Percentiles rank a stretch among this genome's conserved stretches.
phyloP scores from a whole-genome alignment of 2,329 filamentous ascomycete genomes.

The Pseudophaeomoniella oleicola region DNA sequence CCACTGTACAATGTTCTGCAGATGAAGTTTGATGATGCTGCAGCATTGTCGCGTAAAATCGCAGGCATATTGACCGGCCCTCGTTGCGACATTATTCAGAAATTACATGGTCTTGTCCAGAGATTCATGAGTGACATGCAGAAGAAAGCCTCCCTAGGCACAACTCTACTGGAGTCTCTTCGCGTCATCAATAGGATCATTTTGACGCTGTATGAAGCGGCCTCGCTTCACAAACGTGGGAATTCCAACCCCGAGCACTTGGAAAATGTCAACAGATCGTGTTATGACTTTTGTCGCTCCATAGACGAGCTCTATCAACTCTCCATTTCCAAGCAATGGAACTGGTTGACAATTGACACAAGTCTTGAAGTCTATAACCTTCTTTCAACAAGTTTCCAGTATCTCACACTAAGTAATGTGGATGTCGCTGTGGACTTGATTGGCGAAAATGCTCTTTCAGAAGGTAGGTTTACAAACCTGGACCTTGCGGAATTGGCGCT shows the following conservation, averaged over 20 bases:
- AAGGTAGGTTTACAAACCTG: constrained; percentile 8
- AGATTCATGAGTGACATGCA: constrained; percentile 5
- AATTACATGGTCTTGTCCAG: constrained; percentile 5
- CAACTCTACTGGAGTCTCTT: constrained; percentile 5
- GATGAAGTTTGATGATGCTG: constrained; percentile 15
- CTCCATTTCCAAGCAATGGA: constrained; percentile 25
- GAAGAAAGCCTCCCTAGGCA: constrained; percentile 7
- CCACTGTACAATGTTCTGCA: constrained; percentile 23
- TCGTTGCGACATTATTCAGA: constrained; percentile 3
- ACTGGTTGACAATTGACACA: constrained; percentile 26
- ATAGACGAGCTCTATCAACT: constrained; percentile 22
- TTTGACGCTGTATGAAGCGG: constrained; percentile 3
- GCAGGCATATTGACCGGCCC: constrained; percentile 5
- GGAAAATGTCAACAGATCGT: not conserved
- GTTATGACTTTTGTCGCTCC: constrained; percentile 6
- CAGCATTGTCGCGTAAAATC: constrained; percentile 5
- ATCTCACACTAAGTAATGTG: constrained; percentile 16
- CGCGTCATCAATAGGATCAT: constrained; percentile 10
- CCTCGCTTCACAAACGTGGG: constrained; percentile 4
- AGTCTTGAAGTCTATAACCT: constrained; percentile 21
- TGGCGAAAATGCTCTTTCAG: not conserved
- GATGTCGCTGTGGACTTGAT: constrained; percentile 4
- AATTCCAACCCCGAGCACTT: not conserved
- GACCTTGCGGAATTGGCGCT: constrained; percentile 20
- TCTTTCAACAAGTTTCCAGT: constrained; percentile 17